A percentile compares a stretch with the other conserved stretches of the same genome.
phyloP scores from a whole-genome alignment of 108 stramenopile genomes.

The Mediolabrus comicus region DNA sequence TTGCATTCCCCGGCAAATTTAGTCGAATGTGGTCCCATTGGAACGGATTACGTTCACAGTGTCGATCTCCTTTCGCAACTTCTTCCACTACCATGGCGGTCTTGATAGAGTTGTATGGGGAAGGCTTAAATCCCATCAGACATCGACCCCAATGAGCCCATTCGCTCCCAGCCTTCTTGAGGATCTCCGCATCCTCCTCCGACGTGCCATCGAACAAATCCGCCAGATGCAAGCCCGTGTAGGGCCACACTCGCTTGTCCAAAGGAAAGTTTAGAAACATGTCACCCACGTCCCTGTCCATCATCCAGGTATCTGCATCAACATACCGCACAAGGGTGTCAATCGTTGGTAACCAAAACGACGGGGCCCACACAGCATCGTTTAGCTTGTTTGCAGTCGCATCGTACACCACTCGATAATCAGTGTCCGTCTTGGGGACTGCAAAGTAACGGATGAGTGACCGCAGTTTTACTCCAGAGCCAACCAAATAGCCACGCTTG shows the following conservation, averaged over 20 bases:
- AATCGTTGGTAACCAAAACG: slow-evolving; percentile 33
- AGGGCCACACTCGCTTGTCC: background rate
- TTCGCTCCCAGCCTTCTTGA: slow-evolving; percentile 4
- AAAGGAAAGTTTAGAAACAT: slow-evolving; percentile 41
- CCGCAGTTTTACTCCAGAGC: background rate
- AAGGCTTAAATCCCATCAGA: slow-evolving; percentile 34
- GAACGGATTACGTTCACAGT: slow-evolving; percentile 18
- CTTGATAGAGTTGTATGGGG: slow-evolving; percentile 29
- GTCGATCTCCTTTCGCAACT: slow-evolving; percentile 17
- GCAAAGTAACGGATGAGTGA: slow-evolving; percentile 21
- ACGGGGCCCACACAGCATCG: slow-evolving; percentile 36
- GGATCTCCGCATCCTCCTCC: background rate
- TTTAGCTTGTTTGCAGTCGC: slow-evolving; percentile 33
- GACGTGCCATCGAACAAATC: background rate
- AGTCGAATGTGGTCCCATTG: slow-evolving; percentile 19
- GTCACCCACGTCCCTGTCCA: slow-evolving; percentile 34
- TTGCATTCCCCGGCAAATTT: slow-evolving; percentile 20
- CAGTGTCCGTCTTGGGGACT: slow-evolving; percentile 23
- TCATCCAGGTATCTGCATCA: slow-evolving; percentile 1
- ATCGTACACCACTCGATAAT: slow-evolving; percentile 38
- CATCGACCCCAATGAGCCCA: slow-evolving; percentile 13
- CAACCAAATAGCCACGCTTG: background rate
- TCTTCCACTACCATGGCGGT: slow-evolving; percentile 21
- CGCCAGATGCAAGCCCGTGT: slow-evolving; percentile 15
- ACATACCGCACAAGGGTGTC: slow-evolving; percentile 14